Conservation (phyloP, 768 basidiomycete genomes). For the Cystobasidium tubakii region DNA sequence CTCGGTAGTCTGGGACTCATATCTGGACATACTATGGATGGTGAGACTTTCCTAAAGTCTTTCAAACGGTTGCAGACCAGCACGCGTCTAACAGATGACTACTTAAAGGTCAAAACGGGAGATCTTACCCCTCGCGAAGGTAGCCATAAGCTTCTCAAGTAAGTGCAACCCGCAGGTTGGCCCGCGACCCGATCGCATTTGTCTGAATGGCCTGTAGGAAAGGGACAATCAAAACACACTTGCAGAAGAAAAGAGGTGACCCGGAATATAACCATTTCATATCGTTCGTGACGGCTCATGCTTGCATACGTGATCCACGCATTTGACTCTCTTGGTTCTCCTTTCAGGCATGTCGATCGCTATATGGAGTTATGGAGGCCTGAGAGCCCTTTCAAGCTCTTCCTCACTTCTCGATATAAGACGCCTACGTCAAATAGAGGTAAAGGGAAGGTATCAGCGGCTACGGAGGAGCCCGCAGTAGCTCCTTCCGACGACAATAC, state of each 20-base stretch:
- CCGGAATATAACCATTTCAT: background rate
- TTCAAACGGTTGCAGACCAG: background rate
- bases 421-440: background rate
- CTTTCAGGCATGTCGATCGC: conserved; percentile 16
- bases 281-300: background rate
- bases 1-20: background rate
- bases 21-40: background rate
- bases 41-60: background rate
- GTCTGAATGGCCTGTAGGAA: background rate
- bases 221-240: background rate
- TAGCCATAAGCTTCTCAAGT: background rate
- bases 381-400: conserved; percentile 17
- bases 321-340: background rate
- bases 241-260: conserved; percentile 1
- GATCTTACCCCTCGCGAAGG: conserved; percentile 2
- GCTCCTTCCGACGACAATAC: background rate
- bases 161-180: background rate
- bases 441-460: background rate
- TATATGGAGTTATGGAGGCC: conserved; percentile 29
- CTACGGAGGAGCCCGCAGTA: background rate
- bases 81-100: background rate
- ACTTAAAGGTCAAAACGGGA: conserved; percentile 5
- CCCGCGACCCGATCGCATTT: background rate
- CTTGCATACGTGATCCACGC: background rate
- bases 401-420: conserved; percentile 17